These are phyloP conservation scores for Tricholoma terreum DNA, from an alignment of 768 basidiomycete genomes.

Conservation along the genomic window DNA sequence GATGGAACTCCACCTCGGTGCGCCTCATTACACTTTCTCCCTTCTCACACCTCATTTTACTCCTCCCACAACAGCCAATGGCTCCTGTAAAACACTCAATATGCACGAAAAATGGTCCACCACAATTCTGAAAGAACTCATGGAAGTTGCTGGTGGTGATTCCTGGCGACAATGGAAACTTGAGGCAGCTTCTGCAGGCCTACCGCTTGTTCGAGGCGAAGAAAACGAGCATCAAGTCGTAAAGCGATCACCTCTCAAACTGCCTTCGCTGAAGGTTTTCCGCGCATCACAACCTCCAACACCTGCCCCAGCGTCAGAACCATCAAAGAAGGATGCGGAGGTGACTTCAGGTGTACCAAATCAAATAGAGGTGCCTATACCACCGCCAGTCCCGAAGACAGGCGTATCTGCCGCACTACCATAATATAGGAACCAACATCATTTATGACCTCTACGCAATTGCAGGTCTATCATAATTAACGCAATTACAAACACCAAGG, in stretches of 20 bases:
- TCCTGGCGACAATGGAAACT: constrained; percentile 57
- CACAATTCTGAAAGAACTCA: constrained; percentile 63
- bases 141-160: constrained; percentile 62
- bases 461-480: too few species aligned
- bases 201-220: constrained; percentile 48
- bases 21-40: constrained; percentile 26
- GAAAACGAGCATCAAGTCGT: constrained; percentile 25
- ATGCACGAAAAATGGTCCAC: constrained; percentile 71
- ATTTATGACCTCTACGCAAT: too few species aligned
- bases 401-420: constrained; percentile 26
- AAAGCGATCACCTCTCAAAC: constrained; percentile 17
- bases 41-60: neutral
- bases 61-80: constrained; percentile 40
- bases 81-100: constrained; percentile 44
- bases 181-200: constrained; percentile 42
- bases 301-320: neutral
- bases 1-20: constrained; percentile 62
- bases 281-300: constrained; percentile 4
- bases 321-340: neutral
- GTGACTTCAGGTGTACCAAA: constrained; percentile 7
- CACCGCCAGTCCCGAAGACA: constrained; percentile 13
- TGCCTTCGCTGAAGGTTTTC: constrained; percentile 25
- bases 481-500: neutral
- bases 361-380: constrained; percentile 7
- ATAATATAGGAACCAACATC: neutral